Conservation (phyloP, 768 basidiomycete species). For the Neoboletus subvelutipes region DNA sequence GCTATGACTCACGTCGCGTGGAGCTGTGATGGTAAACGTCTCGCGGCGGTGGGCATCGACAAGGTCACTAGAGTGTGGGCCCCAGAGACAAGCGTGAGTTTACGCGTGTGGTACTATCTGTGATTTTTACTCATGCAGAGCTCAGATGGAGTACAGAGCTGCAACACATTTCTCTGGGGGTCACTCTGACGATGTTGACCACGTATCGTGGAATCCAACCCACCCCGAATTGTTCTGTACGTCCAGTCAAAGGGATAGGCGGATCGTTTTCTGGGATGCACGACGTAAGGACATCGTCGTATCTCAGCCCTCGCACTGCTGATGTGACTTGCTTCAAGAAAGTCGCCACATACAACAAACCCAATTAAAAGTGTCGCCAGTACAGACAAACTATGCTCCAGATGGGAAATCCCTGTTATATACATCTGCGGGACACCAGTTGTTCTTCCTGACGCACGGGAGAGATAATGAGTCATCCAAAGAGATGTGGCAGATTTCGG, state of each 20-base stretch:
- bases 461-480: constrained; percentile 53
- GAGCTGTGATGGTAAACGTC: constrained; percentile 80
- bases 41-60: constrained; percentile 82
- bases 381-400: constrained; percentile 68
- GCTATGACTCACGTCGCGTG: constrained; percentile 76
- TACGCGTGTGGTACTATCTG: neutral
- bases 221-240: constrained; percentile 83
- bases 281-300: constrained; percentile 51
- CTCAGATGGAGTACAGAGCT: constrained; percentile 68
- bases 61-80: constrained; percentile 74
- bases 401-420: constrained; percentile 68
- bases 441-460: constrained; percentile 60
- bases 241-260: constrained; percentile 71
- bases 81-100: constrained; percentile 72
- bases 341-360: constrained; percentile 65
- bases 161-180: constrained; percentile 67
- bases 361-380: constrained; percentile 57
- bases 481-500: constrained; percentile 47
- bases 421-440: constrained; percentile 56
- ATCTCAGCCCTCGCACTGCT: neutral
- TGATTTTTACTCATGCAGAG: neutral
- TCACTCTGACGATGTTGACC: constrained; percentile 78
- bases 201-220: constrained; percentile 81
- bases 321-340: constrained; percentile 47
- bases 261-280: constrained; percentile 82